These are phyloP conservation scores for Chionographis japonica DNA, from an alignment of 106 monocot species.

Conservation along the genomic window DNA sequence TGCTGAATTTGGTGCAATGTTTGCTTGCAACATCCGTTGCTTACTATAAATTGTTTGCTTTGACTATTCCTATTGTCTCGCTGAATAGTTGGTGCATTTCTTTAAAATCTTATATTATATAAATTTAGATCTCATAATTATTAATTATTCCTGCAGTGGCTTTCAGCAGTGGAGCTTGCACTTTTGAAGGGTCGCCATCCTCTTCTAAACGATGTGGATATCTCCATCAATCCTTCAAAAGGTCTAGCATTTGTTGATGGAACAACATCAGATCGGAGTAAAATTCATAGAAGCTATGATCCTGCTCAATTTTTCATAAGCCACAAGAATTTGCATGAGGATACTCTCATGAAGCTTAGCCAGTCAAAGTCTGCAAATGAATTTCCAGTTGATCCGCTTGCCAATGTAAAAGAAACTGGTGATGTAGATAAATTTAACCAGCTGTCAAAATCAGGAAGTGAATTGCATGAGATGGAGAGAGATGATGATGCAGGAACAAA, in stretches of 20 bases:
- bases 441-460: conserved; percentile 11
- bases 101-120: neutral
- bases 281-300: conserved; percentile 9
- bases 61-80: neutral
- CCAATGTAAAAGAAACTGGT: conserved; percentile 21
- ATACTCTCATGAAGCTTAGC: conserved; percentile 15
- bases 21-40: neutral
- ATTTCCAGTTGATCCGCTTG: conserved; percentile 20
- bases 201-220: conserved; percentile 80
- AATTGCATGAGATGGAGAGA: conserved; percentile 3
- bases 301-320: conserved; percentile 13
- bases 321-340: conserved; percentile 10
- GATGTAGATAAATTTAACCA: conserved; percentile 8
- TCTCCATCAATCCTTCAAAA: conserved; percentile 62
- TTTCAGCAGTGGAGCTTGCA: conserved; percentile 86
- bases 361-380: conserved; percentile 31
- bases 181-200: conserved; percentile 94
- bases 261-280: conserved; percentile 14
- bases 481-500: conserved; percentile 14
- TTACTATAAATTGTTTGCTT: neutral
- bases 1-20: neutral
- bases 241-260: conserved; percentile 37
- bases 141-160: conserved; percentile 63
- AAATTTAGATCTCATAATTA: neutral
- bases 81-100: conserved; percentile 7